Evolutionary conservation across 2,329 filamentous ascomycete genomes (phyloP).

Genomic region (Penicillium sp.): DNA sequence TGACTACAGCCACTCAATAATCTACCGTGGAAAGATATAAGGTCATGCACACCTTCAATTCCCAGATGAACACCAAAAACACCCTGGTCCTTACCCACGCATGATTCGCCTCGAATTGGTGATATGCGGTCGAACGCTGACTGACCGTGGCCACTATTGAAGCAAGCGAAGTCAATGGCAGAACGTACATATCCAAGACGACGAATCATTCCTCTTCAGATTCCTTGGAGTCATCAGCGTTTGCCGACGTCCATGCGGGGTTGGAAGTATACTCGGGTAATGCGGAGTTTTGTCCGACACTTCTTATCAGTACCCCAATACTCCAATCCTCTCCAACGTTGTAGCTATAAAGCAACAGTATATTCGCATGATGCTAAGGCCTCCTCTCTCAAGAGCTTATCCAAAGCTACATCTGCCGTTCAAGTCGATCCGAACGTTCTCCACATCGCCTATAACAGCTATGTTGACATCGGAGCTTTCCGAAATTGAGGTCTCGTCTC

Average conservation of each 20-base stretch:
- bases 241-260: conserved; percentile 2
- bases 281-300: conserved; percentile 7
- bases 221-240: neutral
- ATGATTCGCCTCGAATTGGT: no score
- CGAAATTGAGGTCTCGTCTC: conserved; percentile 51
- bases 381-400: neutral
- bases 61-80: no score
- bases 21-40: no score
- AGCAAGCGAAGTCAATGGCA: no score
- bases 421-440: conserved; percentile 6
- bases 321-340: neutral
- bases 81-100: no score
- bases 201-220: no score
- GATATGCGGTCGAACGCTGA: no score
- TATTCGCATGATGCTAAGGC: neutral
- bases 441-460: conserved; percentile 16
- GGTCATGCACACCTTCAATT: no score
- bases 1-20: no score
- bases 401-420: neutral
- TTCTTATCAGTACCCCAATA: conserved; percentile 9
- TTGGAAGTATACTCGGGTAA: neutral
- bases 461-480: conserved; percentile 49
- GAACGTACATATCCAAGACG: no score
- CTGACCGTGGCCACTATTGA: no score
- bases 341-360: neutral